Percentiles rank a stretch among this genome's conserved stretches.
phyloP scores from a whole-genome alignment of 768 basidiomycete species.

The Cystobasidium tubakii region DNA sequence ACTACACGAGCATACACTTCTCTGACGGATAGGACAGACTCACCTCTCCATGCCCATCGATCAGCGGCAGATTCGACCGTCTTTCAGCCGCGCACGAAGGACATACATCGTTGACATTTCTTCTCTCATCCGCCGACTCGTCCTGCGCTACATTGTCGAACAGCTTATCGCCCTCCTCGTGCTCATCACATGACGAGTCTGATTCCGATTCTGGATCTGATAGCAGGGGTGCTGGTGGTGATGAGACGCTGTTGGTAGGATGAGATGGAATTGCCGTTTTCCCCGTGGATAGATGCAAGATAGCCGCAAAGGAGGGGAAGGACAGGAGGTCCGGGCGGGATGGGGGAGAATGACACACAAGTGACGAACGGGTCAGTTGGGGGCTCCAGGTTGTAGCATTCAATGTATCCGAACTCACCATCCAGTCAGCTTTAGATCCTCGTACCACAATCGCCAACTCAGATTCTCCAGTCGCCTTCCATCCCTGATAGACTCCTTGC shows the following conservation, averaged over 20 bases:
- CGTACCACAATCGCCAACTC: conserved; percentile 70
- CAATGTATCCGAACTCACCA: no score
- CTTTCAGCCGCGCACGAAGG: no score
- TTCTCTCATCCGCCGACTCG: neutral
- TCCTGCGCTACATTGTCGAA: neutral
- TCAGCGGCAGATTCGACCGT: neutral
- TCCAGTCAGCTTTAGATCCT: neutral
- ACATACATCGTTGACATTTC: no score
- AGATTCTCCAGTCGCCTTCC: conserved; percentile 80
- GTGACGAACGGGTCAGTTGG: no score
- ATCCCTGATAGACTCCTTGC: conserved; percentile 69
- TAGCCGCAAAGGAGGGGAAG: no score
- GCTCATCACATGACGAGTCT: neutral
- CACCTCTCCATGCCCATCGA: neutral
- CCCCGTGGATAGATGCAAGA: no score
- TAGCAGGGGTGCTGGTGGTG: neutral
- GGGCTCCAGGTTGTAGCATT: no score
- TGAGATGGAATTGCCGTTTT: neutral
- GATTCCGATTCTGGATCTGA: neutral
- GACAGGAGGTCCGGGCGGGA: neutral
- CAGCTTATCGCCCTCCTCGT: neutral
- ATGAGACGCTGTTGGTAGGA: neutral
- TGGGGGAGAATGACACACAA: neutral
- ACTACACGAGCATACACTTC: no score
- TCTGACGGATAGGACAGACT: neutral